Percentiles rank a stretch among this genome's conserved stretches.
Evolutionary conservation across 371 early-diverging fungal genomes (phyloP).

Genomic region (Batkoa obscura): DNA sequence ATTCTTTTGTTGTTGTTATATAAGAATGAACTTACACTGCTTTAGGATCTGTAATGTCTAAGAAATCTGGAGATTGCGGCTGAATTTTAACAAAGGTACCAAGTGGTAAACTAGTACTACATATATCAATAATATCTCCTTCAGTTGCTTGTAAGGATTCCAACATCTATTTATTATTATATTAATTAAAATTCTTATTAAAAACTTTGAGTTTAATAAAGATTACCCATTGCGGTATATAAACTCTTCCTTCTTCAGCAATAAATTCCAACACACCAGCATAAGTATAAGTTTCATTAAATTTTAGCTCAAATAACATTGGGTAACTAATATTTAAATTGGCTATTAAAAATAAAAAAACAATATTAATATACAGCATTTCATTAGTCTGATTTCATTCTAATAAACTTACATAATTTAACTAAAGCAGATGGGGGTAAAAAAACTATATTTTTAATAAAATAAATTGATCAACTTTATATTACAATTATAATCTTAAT

Average conservation of each 20-base stretch:
- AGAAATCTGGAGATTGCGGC: constrained; percentile 93
- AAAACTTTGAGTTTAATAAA: background rate
- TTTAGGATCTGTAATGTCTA: constrained; percentile 96
- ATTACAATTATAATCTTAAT: background rate
- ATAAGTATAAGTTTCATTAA: constrained; percentile 43
- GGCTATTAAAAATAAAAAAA: constrained; percentile 20
- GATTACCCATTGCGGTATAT: constrained; percentile 91
- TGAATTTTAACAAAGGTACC: constrained; percentile 94
- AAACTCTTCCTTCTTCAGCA: constrained; percentile 89
- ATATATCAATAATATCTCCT: constrained; percentile 61
- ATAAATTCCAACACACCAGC: constrained; percentile 98
- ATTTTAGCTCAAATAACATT: constrained; percentile 69
- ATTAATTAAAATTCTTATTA: background rate
- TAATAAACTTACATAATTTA: constrained; percentile 39
- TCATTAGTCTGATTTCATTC: background rate
- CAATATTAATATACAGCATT: background rate
- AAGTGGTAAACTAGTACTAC: constrained; percentile 56
- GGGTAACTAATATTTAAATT: constrained; percentile 80
- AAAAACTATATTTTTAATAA: constrained; percentile 31
- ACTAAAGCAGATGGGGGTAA: constrained; percentile 78
- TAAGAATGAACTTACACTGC: constrained; percentile 42
- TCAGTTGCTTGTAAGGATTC: constrained; percentile 55
- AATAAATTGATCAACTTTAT: background rate
- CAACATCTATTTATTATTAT: constrained; percentile 61
- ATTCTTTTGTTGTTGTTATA: background rate